Conservation (phyloP, 2,329 filamentous ascomycete species). For the Arthrinium puccinioides region DNA sequence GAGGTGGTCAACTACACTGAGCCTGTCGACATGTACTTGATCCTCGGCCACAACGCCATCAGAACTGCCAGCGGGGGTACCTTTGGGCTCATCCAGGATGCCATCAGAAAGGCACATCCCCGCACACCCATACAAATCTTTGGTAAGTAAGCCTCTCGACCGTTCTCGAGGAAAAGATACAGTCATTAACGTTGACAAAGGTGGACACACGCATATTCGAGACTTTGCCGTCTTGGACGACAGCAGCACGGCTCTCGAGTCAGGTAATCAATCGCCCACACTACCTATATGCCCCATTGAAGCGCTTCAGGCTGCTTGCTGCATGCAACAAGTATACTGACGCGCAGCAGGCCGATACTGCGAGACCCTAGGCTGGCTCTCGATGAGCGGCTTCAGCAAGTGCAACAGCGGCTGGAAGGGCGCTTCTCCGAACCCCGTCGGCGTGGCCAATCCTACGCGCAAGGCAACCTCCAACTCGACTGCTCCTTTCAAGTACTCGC, state of each 20-base stretch:
- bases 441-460: conserved; percentile 28
- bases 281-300: too few relatives aligned
- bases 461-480: conserved; percentile 25
- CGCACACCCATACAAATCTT: conserved; percentile 86
- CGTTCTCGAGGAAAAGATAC: background rate
- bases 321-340: too few relatives aligned
- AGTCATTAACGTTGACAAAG: conserved; percentile 21
- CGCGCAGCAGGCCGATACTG: conserved; percentile 65
- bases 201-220: conserved; percentile 57
- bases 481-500: conserved; percentile 50
- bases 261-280: too few relatives aligned
- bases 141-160: conserved; percentile 18
- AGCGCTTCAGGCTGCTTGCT: too few relatives aligned
- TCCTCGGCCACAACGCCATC: conserved; percentile 68
- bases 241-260: conserved; percentile 52
- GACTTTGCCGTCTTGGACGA: conserved; percentile 60
- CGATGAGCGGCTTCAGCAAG: conserved; percentile 57
- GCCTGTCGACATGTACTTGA: conserved; percentile 78
- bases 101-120: conserved; percentile 69
- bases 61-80: conserved; percentile 35
- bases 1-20: conserved; percentile 63
- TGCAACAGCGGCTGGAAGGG: conserved; percentile 34
- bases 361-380: conserved; percentile 93
- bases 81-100: conserved; percentile 46
- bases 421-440: conserved; percentile 23